Percentiles rank a stretch among this genome's conserved stretches.
These are phyloP conservation scores for Alternaria incomplexa DNA, from an alignment of 2,329 filamentous ascomycete species.

Conservation along the genomic window DNA sequence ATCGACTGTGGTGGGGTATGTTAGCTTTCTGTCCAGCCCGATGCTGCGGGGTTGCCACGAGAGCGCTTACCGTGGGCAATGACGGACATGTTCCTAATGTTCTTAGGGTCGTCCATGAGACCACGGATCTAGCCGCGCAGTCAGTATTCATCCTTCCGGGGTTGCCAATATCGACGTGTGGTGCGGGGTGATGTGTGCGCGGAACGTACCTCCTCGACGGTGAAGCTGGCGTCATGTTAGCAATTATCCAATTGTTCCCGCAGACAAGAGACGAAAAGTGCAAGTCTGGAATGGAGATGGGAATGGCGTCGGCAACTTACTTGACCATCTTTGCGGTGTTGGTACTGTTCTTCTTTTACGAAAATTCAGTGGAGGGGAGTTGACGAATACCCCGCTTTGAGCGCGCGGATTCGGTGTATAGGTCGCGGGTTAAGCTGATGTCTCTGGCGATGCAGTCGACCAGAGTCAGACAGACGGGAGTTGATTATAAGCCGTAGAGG, in stretches of 20 bases:
- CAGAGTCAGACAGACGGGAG: constrained; percentile 38
- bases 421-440: constrained; percentile 28
- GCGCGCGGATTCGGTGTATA: constrained; percentile 28
- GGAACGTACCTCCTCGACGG: constrained; percentile 79
- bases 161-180: constrained; percentile 21
- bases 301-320: constrained; percentile 67
- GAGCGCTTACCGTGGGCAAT: constrained; percentile 84
- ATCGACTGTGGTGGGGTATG: constrained; percentile 68
- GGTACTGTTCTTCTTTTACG: constrained; percentile 37
- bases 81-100: constrained; percentile 96
- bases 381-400: constrained; percentile 46
- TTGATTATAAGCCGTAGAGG: constrained; percentile 29
- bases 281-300: neutral
- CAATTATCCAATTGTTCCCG: constrained; percentile 15
- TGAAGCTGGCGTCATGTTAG: constrained; percentile 80
- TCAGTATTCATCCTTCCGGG: constrained; percentile 30
- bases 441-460: constrained; percentile 42
- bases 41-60: constrained; percentile 18
- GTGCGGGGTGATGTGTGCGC: constrained; percentile 29
- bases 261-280: neutral
- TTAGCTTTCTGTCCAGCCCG: constrained; percentile 28
- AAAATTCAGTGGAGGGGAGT: constrained; percentile 45
- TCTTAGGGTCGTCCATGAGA: constrained; percentile 79
- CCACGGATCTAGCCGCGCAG: constrained; percentile 65
- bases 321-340: constrained; percentile 99